Evolutionary conservation across 73 alveolate species (phyloP), one percentile per base, ranked within the genome.

Genomic region (Effrenium voratum): DNA sequence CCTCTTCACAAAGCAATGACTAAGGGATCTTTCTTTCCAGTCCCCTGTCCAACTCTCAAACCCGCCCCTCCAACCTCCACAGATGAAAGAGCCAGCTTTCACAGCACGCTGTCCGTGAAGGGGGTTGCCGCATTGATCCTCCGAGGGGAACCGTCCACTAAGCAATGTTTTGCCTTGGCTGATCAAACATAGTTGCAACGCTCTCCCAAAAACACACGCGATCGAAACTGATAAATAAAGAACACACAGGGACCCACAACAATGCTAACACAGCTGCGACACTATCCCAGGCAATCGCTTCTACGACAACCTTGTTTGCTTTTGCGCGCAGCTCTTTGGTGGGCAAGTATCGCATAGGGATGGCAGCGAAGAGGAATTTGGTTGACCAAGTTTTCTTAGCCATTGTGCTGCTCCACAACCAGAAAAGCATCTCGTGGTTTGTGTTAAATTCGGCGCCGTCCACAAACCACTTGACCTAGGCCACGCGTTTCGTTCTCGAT

Each of bases 371-470:
- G 22, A 66, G 90, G 45, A 44, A 24, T 30, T 45, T 79, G 5
- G 90, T 79, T 8, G 68, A 79, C 90, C 90, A 79, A 28, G 5
- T 79, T 2, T 45, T 43, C 45, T 5, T 1, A 19, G 90, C 90
- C 90, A 45, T 79, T 5, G 90, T 79, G 24, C 52, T 2, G 1
- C 60, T 36, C 90, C 90, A 79, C 1, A 79, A 32, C 90, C 90
- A 79, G 28, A 79, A 44, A 66, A 79, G 12, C 66, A 79, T 43
- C 66, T 79, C 90, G 24, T 46, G 60, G 90, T 79, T 45, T 45
- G 90, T 79, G 90, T 79, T 79, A 66, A 22, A 79, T 26, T 79
- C 68, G 1, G 90, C 90, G 26, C 90, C 90, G 30, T 79, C 90
- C 2, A 44, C 32, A n/a, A 79, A 45, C 90, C 90, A 79, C 45